phyloP scores from a whole-genome alignment of 805 yeast species.

The Candida andamanensis region DNA sequence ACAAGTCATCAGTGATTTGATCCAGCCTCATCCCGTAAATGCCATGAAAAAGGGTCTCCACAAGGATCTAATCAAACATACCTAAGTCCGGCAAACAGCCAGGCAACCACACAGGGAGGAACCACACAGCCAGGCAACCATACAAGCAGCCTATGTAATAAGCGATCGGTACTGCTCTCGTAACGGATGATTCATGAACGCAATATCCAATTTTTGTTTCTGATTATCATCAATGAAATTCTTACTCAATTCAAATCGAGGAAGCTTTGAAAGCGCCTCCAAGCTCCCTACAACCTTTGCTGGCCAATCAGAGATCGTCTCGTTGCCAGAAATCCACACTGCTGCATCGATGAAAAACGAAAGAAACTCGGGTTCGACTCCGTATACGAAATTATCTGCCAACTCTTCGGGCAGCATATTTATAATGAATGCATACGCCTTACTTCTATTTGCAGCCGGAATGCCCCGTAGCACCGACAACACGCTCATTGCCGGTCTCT shows the following conservation, averaged over 20 bases:
- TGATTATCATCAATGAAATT: slow-evolving; percentile 23
- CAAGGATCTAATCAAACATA: slow-evolving; percentile 12
- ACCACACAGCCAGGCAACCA: no score
- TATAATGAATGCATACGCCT: slow-evolving; percentile 35
- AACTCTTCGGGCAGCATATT: slow-evolving; percentile 20
- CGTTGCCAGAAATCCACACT: slow-evolving; percentile 11
- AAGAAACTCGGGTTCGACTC: slow-evolving; percentile 47
- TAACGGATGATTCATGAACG: no score
- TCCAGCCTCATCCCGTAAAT: slow-evolving; percentile 40
- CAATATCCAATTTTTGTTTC: slow-evolving; percentile 10
- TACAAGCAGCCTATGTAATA: no score
- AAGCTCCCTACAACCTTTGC: slow-evolving; percentile 17
- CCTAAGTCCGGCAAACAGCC: no score
- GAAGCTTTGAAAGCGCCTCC: slow-evolving; percentile 23
- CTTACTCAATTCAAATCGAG: slow-evolving; percentile 24
- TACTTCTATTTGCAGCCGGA: slow-evolving; percentile 19
- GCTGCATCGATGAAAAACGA: slow-evolving; percentile 45
- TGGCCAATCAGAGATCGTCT: slow-evolving; percentile 12
- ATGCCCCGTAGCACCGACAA: slow-evolving; percentile 21
- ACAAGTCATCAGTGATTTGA: slow-evolving; percentile 18
- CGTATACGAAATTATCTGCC: slow-evolving; percentile 33
- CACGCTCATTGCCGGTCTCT: slow-evolving; percentile 21
- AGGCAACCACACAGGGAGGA: no score
- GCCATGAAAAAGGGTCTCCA: slow-evolving; percentile 32
- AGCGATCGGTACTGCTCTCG: no score